Percentiles rank a stretch among this genome's conserved stretches.
Evolutionary conservation across 495 filamentous ascomycete species (phyloP).

Genomic region (Penicillium odoratum): DNA sequence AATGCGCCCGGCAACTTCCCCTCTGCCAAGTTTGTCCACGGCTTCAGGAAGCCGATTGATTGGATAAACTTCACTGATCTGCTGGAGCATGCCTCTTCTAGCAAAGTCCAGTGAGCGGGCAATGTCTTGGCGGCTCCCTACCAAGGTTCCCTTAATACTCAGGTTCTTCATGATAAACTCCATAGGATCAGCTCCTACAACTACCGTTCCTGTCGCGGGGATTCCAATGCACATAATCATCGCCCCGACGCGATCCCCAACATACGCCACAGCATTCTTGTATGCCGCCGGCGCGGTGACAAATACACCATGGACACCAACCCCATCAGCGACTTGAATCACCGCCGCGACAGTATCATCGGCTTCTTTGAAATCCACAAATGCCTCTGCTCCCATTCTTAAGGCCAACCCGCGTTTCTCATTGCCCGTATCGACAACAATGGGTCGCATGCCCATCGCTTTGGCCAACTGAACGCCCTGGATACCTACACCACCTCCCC

Average conservation of each 20-base stretch:
- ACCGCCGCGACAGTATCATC: constrained; percentile 38
- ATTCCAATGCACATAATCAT: constrained; percentile 50
- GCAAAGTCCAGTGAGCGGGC: constrained; percentile 48
- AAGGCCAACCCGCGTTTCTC: constrained; percentile 40
- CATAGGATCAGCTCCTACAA: constrained; percentile 43
- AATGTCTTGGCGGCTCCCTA: constrained; percentile 49
- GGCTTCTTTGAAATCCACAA: constrained; percentile 48
- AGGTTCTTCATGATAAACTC: constrained; percentile 44
- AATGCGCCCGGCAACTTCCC: constrained; percentile 49
- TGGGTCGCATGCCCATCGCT: constrained; percentile 54
- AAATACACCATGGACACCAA: constrained; percentile 52
- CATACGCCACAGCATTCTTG: constrained; percentile 34
- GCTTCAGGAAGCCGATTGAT: constrained; percentile 40
- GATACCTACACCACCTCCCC: constrained; percentile 64
- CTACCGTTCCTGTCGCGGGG: constrained; percentile 30
- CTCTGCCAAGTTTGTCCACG: constrained; percentile 38
- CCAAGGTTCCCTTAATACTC: constrained; percentile 47
- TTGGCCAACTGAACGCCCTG: constrained; percentile 61
- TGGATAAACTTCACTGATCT: constrained; percentile 44
- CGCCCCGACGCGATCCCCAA: constrained; percentile 42
- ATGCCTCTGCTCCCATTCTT: constrained; percentile 52
- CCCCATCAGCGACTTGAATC: constrained; percentile 42
- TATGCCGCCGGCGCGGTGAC: constrained; percentile 52
- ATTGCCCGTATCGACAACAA: constrained; percentile 50
- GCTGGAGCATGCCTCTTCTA: constrained; percentile 40